Evolutionary conservation across 768 basidiomycete genomes (phyloP).

Genomic region (Suillus paluster): DNA sequence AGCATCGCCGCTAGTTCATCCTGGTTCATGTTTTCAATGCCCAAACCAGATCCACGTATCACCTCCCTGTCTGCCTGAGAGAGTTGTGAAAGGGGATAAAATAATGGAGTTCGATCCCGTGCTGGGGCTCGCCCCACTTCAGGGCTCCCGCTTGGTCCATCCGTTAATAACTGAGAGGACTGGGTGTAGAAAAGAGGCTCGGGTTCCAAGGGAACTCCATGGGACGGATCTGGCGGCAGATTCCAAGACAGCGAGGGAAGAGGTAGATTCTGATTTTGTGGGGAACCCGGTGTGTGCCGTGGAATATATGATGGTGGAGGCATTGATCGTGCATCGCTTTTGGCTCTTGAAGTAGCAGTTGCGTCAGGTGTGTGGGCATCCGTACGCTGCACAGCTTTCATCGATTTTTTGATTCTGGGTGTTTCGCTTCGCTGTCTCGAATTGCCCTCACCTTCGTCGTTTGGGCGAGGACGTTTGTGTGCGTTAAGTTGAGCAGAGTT

Average conservation of each 20-base stretch:
- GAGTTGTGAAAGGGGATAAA: slow-evolving; percentile 61
- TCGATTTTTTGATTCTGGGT: slow-evolving; percentile 43
- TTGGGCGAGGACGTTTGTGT: slow-evolving; percentile 26
- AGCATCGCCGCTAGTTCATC: slow-evolving; percentile 58
- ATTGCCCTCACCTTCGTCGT: slow-evolving; percentile 27
- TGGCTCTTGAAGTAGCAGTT: slow-evolving; percentile 15
- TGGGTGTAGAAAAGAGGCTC: slow-evolving; percentile 30
- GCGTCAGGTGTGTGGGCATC: slow-evolving; percentile 19
- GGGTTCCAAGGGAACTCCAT: slow-evolving; percentile 8
- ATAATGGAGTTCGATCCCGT: slow-evolving; percentile 34
- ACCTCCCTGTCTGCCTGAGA: slow-evolving; percentile 57
- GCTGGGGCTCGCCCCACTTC: slow-evolving; percentile 4
- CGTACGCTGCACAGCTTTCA: slow-evolving; percentile 39
- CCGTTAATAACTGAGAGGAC: slow-evolving; percentile 22
- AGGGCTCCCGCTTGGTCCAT: slow-evolving; percentile 6
- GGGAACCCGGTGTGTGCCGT: slow-evolving; percentile 16
- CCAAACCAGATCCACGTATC: slow-evolving; percentile 65
- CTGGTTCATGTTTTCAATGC: slow-evolving; percentile 66
- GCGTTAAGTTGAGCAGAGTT: slow-evolving; percentile 15
- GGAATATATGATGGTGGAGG: slow-evolving; percentile 40
- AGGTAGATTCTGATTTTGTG: slow-evolving; percentile 4
- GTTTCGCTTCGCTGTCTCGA: slow-evolving; percentile 35
- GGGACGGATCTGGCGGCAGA: not conserved
- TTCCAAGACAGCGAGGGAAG: slow-evolving; percentile 4
- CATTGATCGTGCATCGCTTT: slow-evolving; percentile 39